Evolutionary conservation across 2,329 filamentous ascomycete species (phyloP), one percentile per base, ranked within the genome.

Genomic region (Pseudogymnoascus sp.): DNA sequence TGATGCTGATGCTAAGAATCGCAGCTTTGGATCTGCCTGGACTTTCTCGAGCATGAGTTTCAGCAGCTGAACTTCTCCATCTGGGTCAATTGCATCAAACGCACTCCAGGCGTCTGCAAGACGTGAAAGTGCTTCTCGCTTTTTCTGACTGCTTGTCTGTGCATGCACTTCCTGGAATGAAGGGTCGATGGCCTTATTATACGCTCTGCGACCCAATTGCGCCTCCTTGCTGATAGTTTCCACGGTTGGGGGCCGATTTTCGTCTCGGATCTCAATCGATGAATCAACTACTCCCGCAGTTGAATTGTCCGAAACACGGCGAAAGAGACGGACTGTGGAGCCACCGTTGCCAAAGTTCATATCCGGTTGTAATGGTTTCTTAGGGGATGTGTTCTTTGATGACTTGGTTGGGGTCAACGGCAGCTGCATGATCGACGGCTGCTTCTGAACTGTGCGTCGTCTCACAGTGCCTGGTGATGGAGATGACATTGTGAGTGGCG

Each of bases 331-430:
- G 68, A 96, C 91, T 15, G 93, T 96, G 0, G 93, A 97, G 1
- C 90, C 91, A 7, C 88, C 89, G 75, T 97, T 97, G 61, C 93
- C 95, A 76, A 96, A 97, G 5, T 89, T 96, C 80, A 96, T 88
- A 71, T 97, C 91, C 1, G 95, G 83, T 63, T 92, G 91, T 1
- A 97, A 81, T 0, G 93, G 93, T 67, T 90, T 88, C 75, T 91
- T 92, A 19, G 37, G 29, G 26, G 71, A 37, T 15, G 44, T n/a
- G 31, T 40, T 26, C 31, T 56, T 64, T 23, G 53, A 59, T 60
- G 69, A 72, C 7, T 70, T 70, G 15, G 66, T 65, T 59, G 70
- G 73, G 64, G 65, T 71, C 40, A 69, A 75, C 66, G 60, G 62
- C 29, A 72, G 65, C 13, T 72, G 67, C 1, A 70, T 63, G 9